Conservation (phyloP, 2,329 filamentous ascomycete species). For the Aspergillus texensis region DNA sequence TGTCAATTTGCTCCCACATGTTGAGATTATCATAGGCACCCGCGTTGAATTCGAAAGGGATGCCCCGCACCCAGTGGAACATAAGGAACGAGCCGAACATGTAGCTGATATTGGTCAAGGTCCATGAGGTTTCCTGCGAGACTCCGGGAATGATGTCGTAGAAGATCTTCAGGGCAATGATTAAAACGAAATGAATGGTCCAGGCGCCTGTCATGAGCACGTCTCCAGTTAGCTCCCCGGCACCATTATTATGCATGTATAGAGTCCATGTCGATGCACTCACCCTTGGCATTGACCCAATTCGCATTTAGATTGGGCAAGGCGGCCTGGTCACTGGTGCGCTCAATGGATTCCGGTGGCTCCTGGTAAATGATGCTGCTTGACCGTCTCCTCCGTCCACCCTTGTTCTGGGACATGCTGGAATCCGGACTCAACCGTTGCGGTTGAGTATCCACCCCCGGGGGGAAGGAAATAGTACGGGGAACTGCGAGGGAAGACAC, state of each 20-base stretch:
- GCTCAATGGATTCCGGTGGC: slow-evolving; percentile 93
- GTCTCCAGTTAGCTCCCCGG: slow-evolving; percentile 21
- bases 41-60: slow-evolving; percentile 98
- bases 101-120: slow-evolving; percentile 96
- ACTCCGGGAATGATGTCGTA: slow-evolving; percentile 96
- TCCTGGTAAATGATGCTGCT: slow-evolving; percentile 99
- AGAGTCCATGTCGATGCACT: slow-evolving; percentile 32
- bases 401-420: slow-evolving; percentile 65
- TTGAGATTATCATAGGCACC: slow-evolving; percentile 99
- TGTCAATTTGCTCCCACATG: slow-evolving; percentile 99
- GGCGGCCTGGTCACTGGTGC: slow-evolving; percentile 93
- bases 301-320: slow-evolving; percentile 95
- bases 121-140: slow-evolving; percentile 98
- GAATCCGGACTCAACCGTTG: slow-evolving; percentile 60
- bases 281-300: slow-evolving; percentile 99
- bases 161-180: slow-evolving; percentile 88
- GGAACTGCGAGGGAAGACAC: slow-evolving; percentile 91
- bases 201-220: slow-evolving; percentile 72
- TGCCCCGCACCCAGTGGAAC: slow-evolving; percentile 98
- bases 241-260: neutral
- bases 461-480: slow-evolving; percentile 89
- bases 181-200: slow-evolving; percentile 95
- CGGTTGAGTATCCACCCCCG: slow-evolving; percentile 70
- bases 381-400: slow-evolving; percentile 84
- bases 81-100: slow-evolving; percentile 99